phyloP scores from a whole-genome alignment of 768 basidiomycete species.

The Holtermanniella nyarrowii region DNA sequence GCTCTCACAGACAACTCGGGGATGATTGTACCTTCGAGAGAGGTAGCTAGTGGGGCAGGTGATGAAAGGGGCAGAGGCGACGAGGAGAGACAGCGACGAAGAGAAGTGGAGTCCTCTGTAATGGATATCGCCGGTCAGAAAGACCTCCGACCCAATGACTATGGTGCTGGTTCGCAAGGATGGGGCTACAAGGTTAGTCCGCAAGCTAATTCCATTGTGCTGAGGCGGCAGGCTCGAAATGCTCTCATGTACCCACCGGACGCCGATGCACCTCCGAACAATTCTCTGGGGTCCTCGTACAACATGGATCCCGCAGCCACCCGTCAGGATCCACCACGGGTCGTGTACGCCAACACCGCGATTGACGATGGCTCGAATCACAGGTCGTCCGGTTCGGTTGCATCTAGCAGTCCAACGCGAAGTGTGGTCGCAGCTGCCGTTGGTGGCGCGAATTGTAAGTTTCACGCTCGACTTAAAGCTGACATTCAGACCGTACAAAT shows the following conservation, averaged over 20 bases:
- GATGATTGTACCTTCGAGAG: conserved; percentile 30
- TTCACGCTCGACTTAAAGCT: not conserved
- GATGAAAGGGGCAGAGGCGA: conserved; percentile 25
- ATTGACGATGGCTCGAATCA: conserved; percentile 51
- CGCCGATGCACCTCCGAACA: conserved; percentile 58
- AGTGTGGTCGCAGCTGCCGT: conserved; percentile 90
- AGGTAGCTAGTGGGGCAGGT: conserved; percentile 22
- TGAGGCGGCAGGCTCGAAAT: conserved; percentile 62
- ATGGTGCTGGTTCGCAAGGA: conserved; percentile 23
- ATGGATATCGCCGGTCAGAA: conserved; percentile 27
- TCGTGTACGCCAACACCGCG: conserved; percentile 72
- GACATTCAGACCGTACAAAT: conserved; percentile 52
- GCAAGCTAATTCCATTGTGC: conserved; percentile 2
- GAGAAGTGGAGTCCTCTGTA: conserved; percentile 15
- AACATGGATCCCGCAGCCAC: not conserved
- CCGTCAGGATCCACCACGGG: conserved; percentile 41
- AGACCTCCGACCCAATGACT: not conserved
- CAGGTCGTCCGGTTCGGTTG: conserved; percentile 14
- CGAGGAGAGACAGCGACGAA: conserved; percentile 14
- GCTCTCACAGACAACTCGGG: conserved; percentile 32
- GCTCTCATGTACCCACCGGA: conserved; percentile 92
- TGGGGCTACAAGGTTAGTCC: conserved; percentile 37
- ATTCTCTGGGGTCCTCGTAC: not conserved
- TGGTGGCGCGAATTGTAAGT: conserved; percentile 76
- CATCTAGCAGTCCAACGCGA: conserved; percentile 66